Evolutionary conservation across 2,329 filamentous ascomycete genomes (phyloP), one percentile per base, ranked within the genome.

Genomic region (Pyricularia pennisetigena): DNA sequence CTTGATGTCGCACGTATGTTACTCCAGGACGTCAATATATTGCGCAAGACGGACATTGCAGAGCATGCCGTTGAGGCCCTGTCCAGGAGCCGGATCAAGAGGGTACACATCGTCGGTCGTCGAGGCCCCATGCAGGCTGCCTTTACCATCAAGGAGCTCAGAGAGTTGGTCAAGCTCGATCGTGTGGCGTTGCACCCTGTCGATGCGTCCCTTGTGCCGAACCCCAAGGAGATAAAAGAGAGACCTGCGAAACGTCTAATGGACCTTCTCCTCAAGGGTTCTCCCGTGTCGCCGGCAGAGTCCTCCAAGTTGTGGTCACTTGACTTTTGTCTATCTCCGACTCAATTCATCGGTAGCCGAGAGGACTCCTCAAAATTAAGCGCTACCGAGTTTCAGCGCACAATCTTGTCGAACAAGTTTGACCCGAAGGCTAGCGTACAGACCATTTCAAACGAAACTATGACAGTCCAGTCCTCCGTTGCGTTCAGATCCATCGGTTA

Each of bases 401-500:
- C 84, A 23, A 73, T 79, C 68, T 77, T 94, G 54, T 79, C 80
- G 0, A 82, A 86, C 73, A 83, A 75, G 69, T 87, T 83, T 79
- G 85, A 82, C 75, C 82, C 84, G 20, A 72, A 78, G 61, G 82
- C 85, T 9, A 79, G 81, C 67, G 81, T 83, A 16, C 75, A 78
- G 3, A 75, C 79, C 14, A 87, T 84, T 4, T 83, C 41, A 0
- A 84, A 82, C 0, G 79, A 86, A 69, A 79, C 79, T 1, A 69
- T 84, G 2, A 76, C 82, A 4, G 72, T 97, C 5, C 82, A 86
- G 0, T 88, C 93, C 0, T 84, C 88, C 6, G 76, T 94, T 4
- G 93, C 92, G 20, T 97, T 99, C 79, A 88, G 93, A 23, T 97
- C 93, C n/a, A 94, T 99, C 62, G 95, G 95, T 7, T 99, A 99